Evolutionary conservation across 345 rosid genomes (phyloP), one percentile per base, ranked within the genome.

Genomic region (Arabis alpina): DNA sequence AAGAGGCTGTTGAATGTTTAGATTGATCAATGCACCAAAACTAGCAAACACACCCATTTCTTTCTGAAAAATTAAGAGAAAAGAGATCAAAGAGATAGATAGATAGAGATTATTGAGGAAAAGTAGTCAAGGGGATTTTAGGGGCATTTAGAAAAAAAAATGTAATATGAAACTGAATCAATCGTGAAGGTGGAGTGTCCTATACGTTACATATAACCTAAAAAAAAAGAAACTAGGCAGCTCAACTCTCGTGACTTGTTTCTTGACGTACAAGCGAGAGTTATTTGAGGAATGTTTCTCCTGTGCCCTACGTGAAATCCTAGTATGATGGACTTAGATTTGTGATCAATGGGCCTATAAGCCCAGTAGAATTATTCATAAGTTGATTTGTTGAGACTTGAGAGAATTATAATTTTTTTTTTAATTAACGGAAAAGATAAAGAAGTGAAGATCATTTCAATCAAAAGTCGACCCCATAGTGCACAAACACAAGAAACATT

Each of bases 231-330:
- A 16, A 51, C n/a, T n/a, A 1, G 47, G 70, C 10, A 55, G 55
- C 59, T 40, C 56, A 15, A 49, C 3, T 39, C 66, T 60, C 43
- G 51, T 60, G 66, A 48, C 53, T 19, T 61, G 8, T 27, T 58
- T 39, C 58, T 69, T 60, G 74, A 49, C 60, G 53, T 51, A 41
- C 53, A 60, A 61, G 74, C 52, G 16, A 54, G 41, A 65, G 11
- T 27, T 65, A 2, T 24, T 19, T 19, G 13, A 63, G 13, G 32
- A 32, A 34, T 64, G 57, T 30, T 36, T 36, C 40, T 36, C 10
- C 2, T 36, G 40, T 10, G 40, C 10, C 10, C 10, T 36, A 36
- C 40, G 40, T 36, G 40, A 36, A 36, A 36, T 1, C 40, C 10
- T 8, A 36, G 10, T 10, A 36, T 36, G 10, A 36, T 36, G 10